Evolutionary conservation across 106 monocot genomes (phyloP).

Genomic region (Platanthera guangdongensis): DNA sequence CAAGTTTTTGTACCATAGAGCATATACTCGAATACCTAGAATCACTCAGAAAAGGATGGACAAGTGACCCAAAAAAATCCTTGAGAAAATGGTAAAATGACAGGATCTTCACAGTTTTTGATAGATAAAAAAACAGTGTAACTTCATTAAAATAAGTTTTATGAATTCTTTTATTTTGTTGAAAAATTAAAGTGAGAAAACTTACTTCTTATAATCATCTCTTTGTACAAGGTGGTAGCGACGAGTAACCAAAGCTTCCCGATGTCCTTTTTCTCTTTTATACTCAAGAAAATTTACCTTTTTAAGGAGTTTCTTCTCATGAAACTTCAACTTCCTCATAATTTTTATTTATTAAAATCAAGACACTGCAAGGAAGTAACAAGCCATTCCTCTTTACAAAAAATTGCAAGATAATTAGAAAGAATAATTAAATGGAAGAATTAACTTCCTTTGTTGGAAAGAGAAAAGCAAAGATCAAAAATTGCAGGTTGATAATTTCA

Average conservation of each 20-base stretch:
- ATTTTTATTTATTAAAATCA: neutral
- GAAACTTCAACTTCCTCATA: constrained; percentile 89
- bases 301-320: constrained; percentile 94
- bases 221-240: constrained; percentile 61
- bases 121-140: neutral
- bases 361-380: neutral
- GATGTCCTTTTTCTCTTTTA: constrained; percentile 66
- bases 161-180: neutral
- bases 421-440: neutral
- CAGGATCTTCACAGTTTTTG: neutral
- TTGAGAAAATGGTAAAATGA: neutral
- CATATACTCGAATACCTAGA: constrained; percentile 77
- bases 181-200: neutral
- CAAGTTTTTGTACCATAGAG: constrained; percentile 76
- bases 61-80: neutral
- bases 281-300: constrained; percentile 79
- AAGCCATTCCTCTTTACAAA: neutral
- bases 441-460: neutral
- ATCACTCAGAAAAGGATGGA: neutral
- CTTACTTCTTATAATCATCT: constrained; percentile 95
- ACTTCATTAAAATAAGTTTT: neutral
- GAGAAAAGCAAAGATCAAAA: neutral
- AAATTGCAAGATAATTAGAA: neutral
- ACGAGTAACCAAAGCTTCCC: constrained; percentile 59
- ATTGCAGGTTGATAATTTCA: neutral